A percentile compares a stretch with the other conserved stretches of the same genome.
phyloP scores from a whole-genome alignment of 768 basidiomycete genomes.

The Obba rivulosa region DNA sequence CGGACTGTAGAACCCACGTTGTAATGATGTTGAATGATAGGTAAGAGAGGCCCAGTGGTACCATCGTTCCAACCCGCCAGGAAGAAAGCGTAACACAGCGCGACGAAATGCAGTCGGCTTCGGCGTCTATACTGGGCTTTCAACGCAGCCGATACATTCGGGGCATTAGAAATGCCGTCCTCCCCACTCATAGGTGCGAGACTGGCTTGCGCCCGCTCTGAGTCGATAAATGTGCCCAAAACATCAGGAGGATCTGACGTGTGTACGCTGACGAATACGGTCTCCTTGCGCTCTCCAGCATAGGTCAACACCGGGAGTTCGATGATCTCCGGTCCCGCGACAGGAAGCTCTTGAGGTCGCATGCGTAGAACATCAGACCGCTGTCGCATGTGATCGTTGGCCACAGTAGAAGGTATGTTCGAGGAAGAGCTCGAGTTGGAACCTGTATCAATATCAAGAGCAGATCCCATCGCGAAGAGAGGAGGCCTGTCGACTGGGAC shows the following conservation, averaged over 20 bases:
- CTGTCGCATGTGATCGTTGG: constrained; percentile 13
- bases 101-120: constrained; percentile 39
- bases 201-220: constrained; percentile 1
- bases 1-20: constrained; percentile 25
- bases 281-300: not conserved
- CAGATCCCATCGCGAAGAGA: constrained; percentile 3
- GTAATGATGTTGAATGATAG: constrained; percentile 58
- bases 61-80: constrained; percentile 80
- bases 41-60: constrained; percentile 67
- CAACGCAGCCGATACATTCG: constrained; percentile 15
- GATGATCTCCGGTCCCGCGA: constrained; percentile 10
- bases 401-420: constrained; percentile 10
- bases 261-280: not conserved
- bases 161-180: constrained; percentile 9
- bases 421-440: constrained; percentile 14
- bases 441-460: constrained; percentile 7
- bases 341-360: constrained; percentile 6
- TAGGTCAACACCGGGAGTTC: constrained; percentile 14
- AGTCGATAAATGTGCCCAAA: not conserved
- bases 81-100: constrained; percentile 54
- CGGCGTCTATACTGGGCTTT: constrained; percentile 8
- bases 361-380: constrained; percentile 12
- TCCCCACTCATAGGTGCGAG: constrained; percentile 1
- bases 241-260: not conserved
- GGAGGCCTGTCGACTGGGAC: not conserved